These are phyloP conservation scores for Phyllosticta citriasiana DNA, from an alignment of 2,329 filamentous ascomycete genomes.

Conservation along the genomic window DNA sequence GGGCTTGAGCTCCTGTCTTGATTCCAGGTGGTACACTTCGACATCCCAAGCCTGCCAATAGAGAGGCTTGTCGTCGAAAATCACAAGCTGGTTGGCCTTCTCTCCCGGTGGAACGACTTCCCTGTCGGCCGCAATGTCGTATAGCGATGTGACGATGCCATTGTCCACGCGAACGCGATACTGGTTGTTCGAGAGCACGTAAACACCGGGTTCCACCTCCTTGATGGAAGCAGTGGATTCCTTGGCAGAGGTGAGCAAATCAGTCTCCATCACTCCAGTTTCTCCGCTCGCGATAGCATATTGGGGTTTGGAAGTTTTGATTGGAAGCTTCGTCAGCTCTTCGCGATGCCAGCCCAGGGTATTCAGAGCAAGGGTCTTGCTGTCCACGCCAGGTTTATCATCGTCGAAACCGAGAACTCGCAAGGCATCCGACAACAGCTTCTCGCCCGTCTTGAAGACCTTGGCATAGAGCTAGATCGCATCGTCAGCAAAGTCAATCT, in stretches of 20 bases:
- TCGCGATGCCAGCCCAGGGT: conserved; percentile 78
- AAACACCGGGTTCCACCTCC: conserved; percentile 51
- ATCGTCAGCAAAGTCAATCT: conserved; percentile 14
- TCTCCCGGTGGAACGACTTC: conserved; percentile 64
- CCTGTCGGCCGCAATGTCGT: conserved; percentile 61
- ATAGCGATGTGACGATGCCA: conserved; percentile 75
- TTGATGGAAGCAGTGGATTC: conserved; percentile 36
- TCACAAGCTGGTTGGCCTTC: conserved; percentile 82
- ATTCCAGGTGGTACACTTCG: conserved; percentile 89
- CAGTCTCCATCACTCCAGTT: conserved; percentile 32
- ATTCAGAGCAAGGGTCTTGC: conserved; percentile 56
- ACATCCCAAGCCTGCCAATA: conserved; percentile 99
- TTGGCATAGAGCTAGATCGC: conserved; percentile 59
- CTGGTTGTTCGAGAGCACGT: conserved; percentile 69
- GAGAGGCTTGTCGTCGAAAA: conserved; percentile 94
- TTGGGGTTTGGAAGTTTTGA: conserved; percentile 13
- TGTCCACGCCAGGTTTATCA: conserved; percentile 33
- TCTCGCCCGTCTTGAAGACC: conserved; percentile 67
- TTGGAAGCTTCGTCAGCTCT: conserved; percentile 58
- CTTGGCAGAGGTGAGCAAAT: conserved; percentile 16
- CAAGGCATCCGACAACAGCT: conserved; percentile 60
- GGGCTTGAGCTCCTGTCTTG: conserved; percentile 63
- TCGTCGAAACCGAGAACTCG: conserved; percentile 52
- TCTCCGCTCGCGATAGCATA: conserved; percentile 37
- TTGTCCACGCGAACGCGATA: conserved; percentile 62